These are phyloP conservation scores for Lecanicillium sp. DNA, from an alignment of 2,329 filamentous ascomycete genomes.

Conservation along the genomic window DNA sequence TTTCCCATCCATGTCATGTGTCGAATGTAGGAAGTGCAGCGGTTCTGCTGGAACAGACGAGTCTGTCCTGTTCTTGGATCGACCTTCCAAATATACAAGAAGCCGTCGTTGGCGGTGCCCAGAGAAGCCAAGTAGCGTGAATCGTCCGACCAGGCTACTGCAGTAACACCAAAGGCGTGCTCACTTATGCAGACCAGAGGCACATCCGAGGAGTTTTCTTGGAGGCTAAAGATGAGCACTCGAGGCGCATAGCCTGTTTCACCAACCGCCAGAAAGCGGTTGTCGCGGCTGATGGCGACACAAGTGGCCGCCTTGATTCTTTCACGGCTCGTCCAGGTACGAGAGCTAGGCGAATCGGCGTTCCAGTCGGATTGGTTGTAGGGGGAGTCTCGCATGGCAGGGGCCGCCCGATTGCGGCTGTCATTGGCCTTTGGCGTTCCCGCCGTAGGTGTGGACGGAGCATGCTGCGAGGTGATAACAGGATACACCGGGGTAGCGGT, in stretches of 20 bases:
- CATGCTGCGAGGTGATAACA: conserved; percentile 43
- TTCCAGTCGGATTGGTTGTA: conserved; percentile 39
- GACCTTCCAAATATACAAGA: conserved; percentile 84
- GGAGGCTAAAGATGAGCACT: conserved; percentile 81
- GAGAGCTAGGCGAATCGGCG: conserved; percentile 56
- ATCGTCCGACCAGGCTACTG: conserved; percentile 83
- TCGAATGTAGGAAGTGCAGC: conserved; percentile 80
- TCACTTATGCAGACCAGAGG: conserved; percentile 83
- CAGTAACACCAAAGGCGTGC: conserved; percentile 82
- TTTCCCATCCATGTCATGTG: conserved; percentile 88
- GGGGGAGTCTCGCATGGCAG: conserved; percentile 38
- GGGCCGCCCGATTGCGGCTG: conserved; percentile 49
- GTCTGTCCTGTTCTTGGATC: conserved; percentile 75
- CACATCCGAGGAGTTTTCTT: conserved; percentile 70
- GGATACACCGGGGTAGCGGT: conserved; percentile 61
- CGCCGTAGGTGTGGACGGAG: conserved; percentile 42
- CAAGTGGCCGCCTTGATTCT: conserved; percentile 92
- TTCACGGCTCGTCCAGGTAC: conserved; percentile 82
- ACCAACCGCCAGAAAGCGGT: conserved; percentile 80
- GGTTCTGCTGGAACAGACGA: conserved; percentile 75
- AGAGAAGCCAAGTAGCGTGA: conserved; percentile 82
- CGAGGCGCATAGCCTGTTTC: conserved; percentile 93
- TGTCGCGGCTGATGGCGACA: conserved; percentile 80
- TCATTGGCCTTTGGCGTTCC: conserved; percentile 55
- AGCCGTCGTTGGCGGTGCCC: conserved; percentile 85